These are phyloP conservation scores for Spergularia bocconei DNA, from an alignment of 148 eudicot species.

Conservation along the genomic window DNA sequence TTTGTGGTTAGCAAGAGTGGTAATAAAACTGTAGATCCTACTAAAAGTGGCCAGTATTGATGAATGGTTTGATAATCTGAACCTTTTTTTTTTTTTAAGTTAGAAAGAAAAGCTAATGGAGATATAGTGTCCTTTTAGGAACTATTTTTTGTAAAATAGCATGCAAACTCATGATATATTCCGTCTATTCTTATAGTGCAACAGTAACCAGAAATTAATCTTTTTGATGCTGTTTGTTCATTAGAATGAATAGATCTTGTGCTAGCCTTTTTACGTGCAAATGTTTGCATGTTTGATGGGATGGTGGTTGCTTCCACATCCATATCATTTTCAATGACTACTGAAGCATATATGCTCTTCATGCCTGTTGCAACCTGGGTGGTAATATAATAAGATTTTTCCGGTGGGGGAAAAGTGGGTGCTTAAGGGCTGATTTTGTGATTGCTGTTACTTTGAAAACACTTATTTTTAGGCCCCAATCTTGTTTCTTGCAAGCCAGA, in stretches of 20 bases:
- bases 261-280: neutral
- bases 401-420: neutral
- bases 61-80: neutral
- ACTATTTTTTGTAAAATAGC: constrained; percentile 1
- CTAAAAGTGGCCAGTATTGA: neutral
- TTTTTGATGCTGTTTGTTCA: neutral
- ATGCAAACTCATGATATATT: neutral
- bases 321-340: neutral
- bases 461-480: neutral
- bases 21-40: neutral
- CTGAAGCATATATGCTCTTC: neutral
- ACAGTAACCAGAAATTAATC: neutral
- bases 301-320: neutral
- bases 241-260: constrained; percentile 6
- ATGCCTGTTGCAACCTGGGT: neutral
- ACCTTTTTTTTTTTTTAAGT: neutral
- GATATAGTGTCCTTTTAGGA: neutral
- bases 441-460: neutral
- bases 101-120: neutral
- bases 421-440: neutral
- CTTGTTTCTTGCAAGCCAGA: neutral
- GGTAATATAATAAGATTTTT: no score
- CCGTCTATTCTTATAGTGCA: neutral
- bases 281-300: neutral
- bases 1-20: neutral